Percentiles rank a stretch among this genome's conserved stretches.
Conservation (phyloP, 2,329 filamentous ascomycete genomes). For the Nannizziopsis arthrosporioides region DNA sequence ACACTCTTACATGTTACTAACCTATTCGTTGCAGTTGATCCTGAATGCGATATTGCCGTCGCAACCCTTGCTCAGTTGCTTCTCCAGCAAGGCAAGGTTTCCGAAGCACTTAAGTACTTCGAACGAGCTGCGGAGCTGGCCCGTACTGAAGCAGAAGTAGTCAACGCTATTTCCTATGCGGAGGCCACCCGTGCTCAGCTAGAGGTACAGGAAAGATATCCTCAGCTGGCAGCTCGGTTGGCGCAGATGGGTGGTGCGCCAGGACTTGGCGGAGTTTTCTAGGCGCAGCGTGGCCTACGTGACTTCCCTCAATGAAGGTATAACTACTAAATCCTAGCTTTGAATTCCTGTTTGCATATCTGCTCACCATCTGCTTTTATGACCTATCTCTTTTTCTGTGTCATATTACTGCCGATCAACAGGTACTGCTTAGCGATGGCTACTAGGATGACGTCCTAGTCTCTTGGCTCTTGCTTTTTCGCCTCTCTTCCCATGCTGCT, state of each 20-base stretch:
- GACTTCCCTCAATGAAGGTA: too few relatives aligned
- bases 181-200: conserved; percentile 94
- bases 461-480: too few relatives aligned
- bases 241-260: conserved; percentile 45
- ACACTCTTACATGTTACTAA: conserved; percentile 27
- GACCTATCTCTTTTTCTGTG: background rate
- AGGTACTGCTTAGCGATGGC: too few relatives aligned
- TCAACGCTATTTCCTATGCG: conserved; percentile 92
- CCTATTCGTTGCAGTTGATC: conserved; percentile 56
- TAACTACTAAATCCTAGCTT: too few relatives aligned
- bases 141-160: conserved; percentile 85
- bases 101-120: conserved; percentile 90
- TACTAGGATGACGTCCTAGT: too few relatives aligned
- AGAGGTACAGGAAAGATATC: conserved; percentile 79
- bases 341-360: background rate
- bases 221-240: conserved; percentile 62
- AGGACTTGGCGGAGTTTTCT: conserved; percentile 23
- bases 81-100: conserved; percentile 93
- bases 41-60: conserved; percentile 96
- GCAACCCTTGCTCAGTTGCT: conserved; percentile 97
- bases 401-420: too few relatives aligned
- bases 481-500: too few relatives aligned
- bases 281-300: too few relatives aligned
- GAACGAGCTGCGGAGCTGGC: conserved; percentile 91
- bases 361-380: background rate